Base-by-base conservation (phyloP, 2,329 filamentous ascomycete genomes). In the Leptosphaerulina australis region DNA sequence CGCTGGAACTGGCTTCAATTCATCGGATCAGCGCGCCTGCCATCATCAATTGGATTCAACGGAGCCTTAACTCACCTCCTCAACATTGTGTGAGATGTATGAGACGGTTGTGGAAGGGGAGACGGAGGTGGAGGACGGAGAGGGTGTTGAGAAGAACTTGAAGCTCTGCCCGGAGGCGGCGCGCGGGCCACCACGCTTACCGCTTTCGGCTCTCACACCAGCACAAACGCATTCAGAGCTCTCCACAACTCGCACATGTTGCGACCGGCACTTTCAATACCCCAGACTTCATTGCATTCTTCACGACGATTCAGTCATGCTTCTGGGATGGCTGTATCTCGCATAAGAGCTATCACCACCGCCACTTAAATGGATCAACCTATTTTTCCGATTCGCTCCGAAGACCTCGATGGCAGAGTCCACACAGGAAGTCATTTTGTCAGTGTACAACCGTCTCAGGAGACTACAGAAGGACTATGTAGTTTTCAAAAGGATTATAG, bases 31-130 rank as follows among this genome's bases (percentile, higher is more conserved):
- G 71, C 63, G 50, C 56, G 53, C 45, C 46, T 54, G 52, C 60
- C 58, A 69, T 69, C 64, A 63, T 69, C 72, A 74, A 74, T 75
- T 72, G 71, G 54, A 25, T 56, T 64, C 52, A 49, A 14, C 17
- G 43, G 39, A 53, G 44, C 44, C 43, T 35, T 48, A 47, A 68
- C 78, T 70, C 76, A 84, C 82, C 81, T 83, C 79, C 83, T 84
- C 76, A 83, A 80, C 82, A 84, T 84, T 75, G 69, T 82, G 76
- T 70, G 69, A 64, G 73, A 75, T 77, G 77, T 76, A 51, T 66
- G 70, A 64, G 67, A 62, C 57, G 70, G 62, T 53, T 57, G 56
- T 58, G 60, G 60, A 58, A 55, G 58, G 59, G 58, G 64, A 61
- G 63, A 60, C 60, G 56, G 60, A 58, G 59, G 59, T 62, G 49